Base-by-base conservation (phyloP, 768 basidiomycete genomes). In the Leccinellum albellum region DNA sequence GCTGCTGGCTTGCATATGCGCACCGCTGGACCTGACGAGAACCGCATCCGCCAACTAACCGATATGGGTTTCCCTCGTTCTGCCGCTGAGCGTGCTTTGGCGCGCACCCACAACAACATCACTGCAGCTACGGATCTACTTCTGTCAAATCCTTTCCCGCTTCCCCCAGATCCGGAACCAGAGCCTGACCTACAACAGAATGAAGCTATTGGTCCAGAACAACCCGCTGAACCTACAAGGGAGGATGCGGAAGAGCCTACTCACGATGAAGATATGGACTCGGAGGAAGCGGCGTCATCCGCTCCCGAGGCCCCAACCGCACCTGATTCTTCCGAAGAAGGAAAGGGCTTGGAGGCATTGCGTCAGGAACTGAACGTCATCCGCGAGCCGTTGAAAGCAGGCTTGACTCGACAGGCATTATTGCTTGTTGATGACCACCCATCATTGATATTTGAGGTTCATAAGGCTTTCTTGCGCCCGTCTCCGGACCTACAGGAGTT, bases 21-120 rank as follows among this genome's bases (percentile, higher is more conserved):
- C 35, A 68, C 70, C 21, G 61, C 78, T 58, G 84, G 79, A 13
- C 82, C 88, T 0, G 90, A 93, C 68, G 92, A 94, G 69, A 79
- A 78, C 47, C 83, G 88, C 33, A 84, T 98, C 53, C 82, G 83
- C 51, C 89, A 93, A 64, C 78, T 98, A 54, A 87, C 84, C 10
- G 97, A 98, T 65, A 98, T 99, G 97, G 97, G 97, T 47, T 99
- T 98, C 77, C 85, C 89, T 33, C 85, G 94, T n/a, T 81, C 84
- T 42, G 91, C 91, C 13, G 92, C 87, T 2, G 89, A 91, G 66
- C 82, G 87, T 52, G 96, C 96, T 4, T 77, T 99, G 37, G 72
- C 80, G 20, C 89, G 95, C 12, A 86, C 88, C 4, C 84, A 88
- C 60, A 98, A 98, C 72, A 94, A 97, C 66, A 79, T 97, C 65